Base-by-base conservation (phyloP, 2,329 filamentous ascomycete species). In the Ilyonectria robusta region DNA sequence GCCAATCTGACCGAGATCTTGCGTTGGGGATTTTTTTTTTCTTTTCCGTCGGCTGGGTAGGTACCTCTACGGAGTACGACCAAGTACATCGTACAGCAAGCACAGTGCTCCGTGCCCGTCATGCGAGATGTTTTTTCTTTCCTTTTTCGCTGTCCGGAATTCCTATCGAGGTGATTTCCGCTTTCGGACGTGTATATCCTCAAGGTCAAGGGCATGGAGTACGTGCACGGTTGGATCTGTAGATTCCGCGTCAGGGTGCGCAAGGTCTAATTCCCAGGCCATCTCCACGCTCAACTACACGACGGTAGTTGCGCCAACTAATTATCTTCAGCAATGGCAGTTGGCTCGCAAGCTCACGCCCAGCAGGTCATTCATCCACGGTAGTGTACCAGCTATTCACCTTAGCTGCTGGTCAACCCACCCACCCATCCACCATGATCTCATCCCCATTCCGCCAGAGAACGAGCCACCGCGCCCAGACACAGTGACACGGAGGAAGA, bases 1-100 rank as follows among this genome's bases (percentile, higher is more conserved):
- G 72, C 68, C 68, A 75, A 69, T 63, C 63, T 71, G 66, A 66
- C 69, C 66, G 62, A 71, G 62, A 71, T 66, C 67, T 71, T 69
- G 72, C 61, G 57, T 60, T 59, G 57, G 48, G 19, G 23, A 40
- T 37, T 33, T 64, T 56, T 75, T 73, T 66, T 75, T 73, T 66
- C 67, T 68, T 75, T 74, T 70, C 70, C 35, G 66, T 71, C 70
- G 19, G 26, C 59, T 48, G 54, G 65, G 47, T 21, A 21, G 65
- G 47, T 21, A 21, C 21, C 21, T 21, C 21, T 64, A 26, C 26
- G 26, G 26, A 26, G 26, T 26, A 26, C 26, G 26, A 26, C 71
- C 61, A 53, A 35, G 50, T 35, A 53, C 40, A 8, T 42, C 17
- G 40, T 7, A n/a, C 50, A 35, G 29, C 35, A n/a, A 35, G 29